Evolutionary conservation across 345 rosid species (phyloP), one percentile per base, ranked within the genome.

Genomic region (Eucalyptus cladocalyx): DNA sequence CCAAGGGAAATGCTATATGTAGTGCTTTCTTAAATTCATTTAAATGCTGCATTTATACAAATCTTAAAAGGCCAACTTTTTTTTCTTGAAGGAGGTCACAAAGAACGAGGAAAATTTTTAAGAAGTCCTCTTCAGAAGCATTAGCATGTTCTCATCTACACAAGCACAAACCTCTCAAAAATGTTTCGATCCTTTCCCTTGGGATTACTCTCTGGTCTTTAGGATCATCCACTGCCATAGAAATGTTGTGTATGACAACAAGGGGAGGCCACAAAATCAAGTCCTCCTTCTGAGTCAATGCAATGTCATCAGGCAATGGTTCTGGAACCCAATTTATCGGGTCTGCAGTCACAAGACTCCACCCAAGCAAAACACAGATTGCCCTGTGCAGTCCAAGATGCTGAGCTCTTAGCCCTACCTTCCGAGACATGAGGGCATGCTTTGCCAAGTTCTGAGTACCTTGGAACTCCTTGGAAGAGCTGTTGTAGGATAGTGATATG

Each of bases 341-440:
- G 86, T 93, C 94, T 86, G 45, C 87, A 65, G 96, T 90, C 80
- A 90, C 92, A 87, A 32, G 89, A 87, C 91, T 92, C 96, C 96
- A 94, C 30, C 96, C 95, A 92, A 94, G 88, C 89, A 94, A 87
- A 90, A 94, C 93, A 50, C 96, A 93, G 87, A 94, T 94, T 51
- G 96, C 94, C 89, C 90, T 93, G 88, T 92, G 93, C 88, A 94
- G 95, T 86, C 95, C 96, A 86, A 93, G 86, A 91, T 94, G 96
- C 83, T 76, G 67, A 37, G 94, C 94, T 89, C 95, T 91, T 89
- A 94, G 89, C 86, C 94, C 94, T 90, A 34, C 90, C 89, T 91
- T 94, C 92, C 85, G 94, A 90, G 95, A 92, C 96, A 94, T 94
- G 88, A 92, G 92, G 51, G 94, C 93, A 91, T 94, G 95, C 24